A percentile compares a stretch with the other conserved stretches of the same genome.
phyloP scores from a whole-genome alignment of 352 stramenopile species.

The Phytophthora colocasiae region DNA sequence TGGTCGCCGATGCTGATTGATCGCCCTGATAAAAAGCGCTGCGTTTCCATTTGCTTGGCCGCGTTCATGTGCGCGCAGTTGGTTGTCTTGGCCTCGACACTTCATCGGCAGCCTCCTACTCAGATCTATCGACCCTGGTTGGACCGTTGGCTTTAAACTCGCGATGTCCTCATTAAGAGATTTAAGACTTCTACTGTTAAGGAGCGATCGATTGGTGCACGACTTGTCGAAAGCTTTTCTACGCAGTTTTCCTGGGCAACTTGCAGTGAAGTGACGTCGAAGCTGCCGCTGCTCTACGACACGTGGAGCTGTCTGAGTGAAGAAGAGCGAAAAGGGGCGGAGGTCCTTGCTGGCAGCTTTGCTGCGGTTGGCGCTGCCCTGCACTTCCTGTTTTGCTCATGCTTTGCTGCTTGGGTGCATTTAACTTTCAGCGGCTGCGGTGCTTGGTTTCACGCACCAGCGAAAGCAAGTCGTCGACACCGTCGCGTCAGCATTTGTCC shows the following conservation, averaged over 20 bases:
- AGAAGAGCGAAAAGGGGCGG: conserved; percentile 14
- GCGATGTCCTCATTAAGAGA: background rate
- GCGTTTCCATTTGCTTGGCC: conserved; percentile 21
- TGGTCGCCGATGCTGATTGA: conserved; percentile 7
- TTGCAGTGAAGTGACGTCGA: conserved; percentile 31
- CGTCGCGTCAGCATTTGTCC: background rate
- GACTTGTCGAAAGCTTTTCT: background rate
- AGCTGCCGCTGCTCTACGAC: conserved; percentile 12
- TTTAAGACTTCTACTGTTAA: background rate
- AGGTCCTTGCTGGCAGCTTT: background rate
- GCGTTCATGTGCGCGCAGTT: background rate
- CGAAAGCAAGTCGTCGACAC: conserved; percentile 5
- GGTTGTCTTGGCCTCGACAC: background rate
- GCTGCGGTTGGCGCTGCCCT: conserved; percentile 6
- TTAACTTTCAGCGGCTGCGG: conserved; percentile 22
- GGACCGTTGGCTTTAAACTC: background rate
- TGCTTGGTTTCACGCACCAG: background rate
- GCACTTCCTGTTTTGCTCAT: conserved; percentile 1
- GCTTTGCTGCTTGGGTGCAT: conserved; percentile 25
- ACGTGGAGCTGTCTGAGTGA: conserved; percentile 15
- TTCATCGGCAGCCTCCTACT: conserved; percentile 4
- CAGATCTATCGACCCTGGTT: conserved; percentile 2
- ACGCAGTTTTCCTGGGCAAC: conserved; percentile 14
- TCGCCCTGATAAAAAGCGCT: background rate
- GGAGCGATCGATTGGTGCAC: conserved; percentile 12